Percentiles rank a stretch among this genome's conserved stretches.
phyloP scores from a whole-genome alignment of 2,329 filamentous ascomycete species.

The Diplodia scrobiculata region DNA sequence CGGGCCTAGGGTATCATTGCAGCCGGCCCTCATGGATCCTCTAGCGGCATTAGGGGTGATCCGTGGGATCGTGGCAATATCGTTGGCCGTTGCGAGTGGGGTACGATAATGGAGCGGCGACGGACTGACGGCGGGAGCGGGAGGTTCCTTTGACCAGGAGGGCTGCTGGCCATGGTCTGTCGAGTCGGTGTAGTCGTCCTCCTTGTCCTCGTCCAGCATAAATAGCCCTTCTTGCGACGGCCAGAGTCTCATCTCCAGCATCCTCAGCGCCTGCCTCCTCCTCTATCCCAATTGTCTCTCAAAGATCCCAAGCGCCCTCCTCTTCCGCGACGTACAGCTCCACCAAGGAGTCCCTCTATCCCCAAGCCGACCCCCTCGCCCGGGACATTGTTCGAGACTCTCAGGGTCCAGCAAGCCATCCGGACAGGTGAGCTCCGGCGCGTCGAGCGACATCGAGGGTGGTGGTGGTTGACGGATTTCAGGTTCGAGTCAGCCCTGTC shows the following conservation, averaged over 20 bases:
- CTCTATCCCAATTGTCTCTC: conserved; percentile 22
- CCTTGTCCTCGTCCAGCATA: conserved; percentile 41
- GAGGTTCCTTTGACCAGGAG: conserved; percentile 41
- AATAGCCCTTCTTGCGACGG: conserved; percentile 41
- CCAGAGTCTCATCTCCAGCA: conserved; percentile 28
- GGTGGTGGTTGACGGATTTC: conserved; percentile 13
- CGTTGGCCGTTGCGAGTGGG: conserved; percentile 50
- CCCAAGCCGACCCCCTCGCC: not conserved
- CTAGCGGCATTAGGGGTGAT: conserved; percentile 49
- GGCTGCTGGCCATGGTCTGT: conserved; percentile 37
- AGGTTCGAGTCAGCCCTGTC: conserved; percentile 23
- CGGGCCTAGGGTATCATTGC: conserved; percentile 50
- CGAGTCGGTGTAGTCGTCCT: conserved; percentile 35
- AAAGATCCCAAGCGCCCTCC: conserved; percentile 22
- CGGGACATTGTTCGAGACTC: conserved; percentile 16
- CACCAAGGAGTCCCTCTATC: conserved; percentile 11
- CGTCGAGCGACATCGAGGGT: conserved; percentile 15
- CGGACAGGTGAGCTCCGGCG: conserved; percentile 17
- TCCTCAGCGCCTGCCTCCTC: conserved; percentile 24
- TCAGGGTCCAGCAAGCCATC: conserved; percentile 13
- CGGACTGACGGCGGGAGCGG: conserved; percentile 43
- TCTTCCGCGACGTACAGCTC: conserved; percentile 15
- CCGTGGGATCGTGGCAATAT: conserved; percentile 49
- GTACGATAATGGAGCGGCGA: conserved; percentile 46
- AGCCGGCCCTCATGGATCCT: conserved; percentile 46